Base-by-base conservation (phyloP, 345 rosid species). In the Eucalyptus pauciflora region DNA sequence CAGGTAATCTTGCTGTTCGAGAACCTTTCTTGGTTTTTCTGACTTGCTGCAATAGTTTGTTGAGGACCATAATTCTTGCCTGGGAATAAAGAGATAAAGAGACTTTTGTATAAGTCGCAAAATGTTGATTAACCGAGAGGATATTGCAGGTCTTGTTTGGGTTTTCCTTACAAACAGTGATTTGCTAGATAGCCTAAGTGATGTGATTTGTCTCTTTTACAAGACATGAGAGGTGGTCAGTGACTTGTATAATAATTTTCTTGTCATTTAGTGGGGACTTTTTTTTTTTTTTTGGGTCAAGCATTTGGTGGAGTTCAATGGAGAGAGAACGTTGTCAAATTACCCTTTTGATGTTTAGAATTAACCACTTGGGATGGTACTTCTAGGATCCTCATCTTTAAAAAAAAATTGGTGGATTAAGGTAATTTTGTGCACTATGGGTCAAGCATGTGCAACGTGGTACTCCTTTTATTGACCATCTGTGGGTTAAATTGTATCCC, bases 1-100 rank as follows among this genome's bases (percentile, higher is more conserved):
- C 97, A 96, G 99, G 99, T 98, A 96, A 91, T 80, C 86, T 89
- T 88, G 90, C 31, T 45, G 76, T 54, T 67, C 71, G 13, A 29
- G 46, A 90, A 90, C 86, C 37, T 87, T 67, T n/a, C 50, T 52
- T 45, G 79, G 50, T 51, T 54, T 45, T 51, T 37, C 46, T 52
- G 45, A 60, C 43, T 86, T 50, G 60, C 24, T 86, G 87, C 87
- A 3, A 76, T 76, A 76, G 29, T 76, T 10, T 76, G 48, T 76
- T 41, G 85, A 76, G 85, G 85, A 41, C 48, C 85, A 76, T 76
- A 76, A 76, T 41, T 76, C 15, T 76, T 41, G 29, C 48, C 85
- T 76, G 27, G 83, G 85, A 76, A 64, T n/a, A 62, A 62, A 27
- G 33, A 62, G 56, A 60, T 27, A 60, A 25, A 60, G 31, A 60